These are phyloP conservation scores for Gaertneriomyces sp. DNA, from an alignment of 192 early-diverging fungal genomes.

Conservation along the genomic window DNA sequence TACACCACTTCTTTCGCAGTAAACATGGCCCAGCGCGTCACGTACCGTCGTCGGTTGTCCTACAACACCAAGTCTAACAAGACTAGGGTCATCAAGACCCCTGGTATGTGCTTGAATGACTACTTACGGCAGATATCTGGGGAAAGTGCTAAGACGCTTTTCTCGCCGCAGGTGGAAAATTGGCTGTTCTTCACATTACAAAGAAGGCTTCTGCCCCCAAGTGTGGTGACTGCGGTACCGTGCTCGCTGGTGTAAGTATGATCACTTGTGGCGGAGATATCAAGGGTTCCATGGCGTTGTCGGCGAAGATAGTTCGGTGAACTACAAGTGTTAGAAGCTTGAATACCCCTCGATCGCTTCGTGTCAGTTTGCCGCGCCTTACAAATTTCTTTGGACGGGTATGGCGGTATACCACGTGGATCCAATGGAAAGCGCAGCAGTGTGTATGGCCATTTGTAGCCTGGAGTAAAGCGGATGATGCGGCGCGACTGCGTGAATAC, in stretches of 20 bases:
- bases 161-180: conserved; percentile 67
- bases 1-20: neutral
- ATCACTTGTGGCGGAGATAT: no score
- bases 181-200: conserved; percentile 85
- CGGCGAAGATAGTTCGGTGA: no score
- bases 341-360: no score
- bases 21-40: conserved; percentile 75
- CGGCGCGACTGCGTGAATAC: no score
- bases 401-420: no score
- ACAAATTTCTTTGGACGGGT: no score
- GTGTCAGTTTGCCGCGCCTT: no score
- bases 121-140: neutral
- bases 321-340: no score
- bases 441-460: no score
- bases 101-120: conserved; percentile 41
- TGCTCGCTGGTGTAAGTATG: conserved; percentile 73
- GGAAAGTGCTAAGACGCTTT: neutral
- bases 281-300: no score
- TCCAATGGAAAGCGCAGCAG: no score
- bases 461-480: no score
- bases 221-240: conserved; percentile 95
- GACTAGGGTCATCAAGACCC: conserved; percentile 81
- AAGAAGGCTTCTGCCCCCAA: conserved; percentile 89
- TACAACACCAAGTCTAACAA: conserved; percentile 92
- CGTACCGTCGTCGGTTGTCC: conserved; percentile 78